Percentiles rank a stretch among this genome's conserved stretches.
Conservation (phyloP, 75 land plant genomes). For the Cunninghamia lanceolata region DNA sequence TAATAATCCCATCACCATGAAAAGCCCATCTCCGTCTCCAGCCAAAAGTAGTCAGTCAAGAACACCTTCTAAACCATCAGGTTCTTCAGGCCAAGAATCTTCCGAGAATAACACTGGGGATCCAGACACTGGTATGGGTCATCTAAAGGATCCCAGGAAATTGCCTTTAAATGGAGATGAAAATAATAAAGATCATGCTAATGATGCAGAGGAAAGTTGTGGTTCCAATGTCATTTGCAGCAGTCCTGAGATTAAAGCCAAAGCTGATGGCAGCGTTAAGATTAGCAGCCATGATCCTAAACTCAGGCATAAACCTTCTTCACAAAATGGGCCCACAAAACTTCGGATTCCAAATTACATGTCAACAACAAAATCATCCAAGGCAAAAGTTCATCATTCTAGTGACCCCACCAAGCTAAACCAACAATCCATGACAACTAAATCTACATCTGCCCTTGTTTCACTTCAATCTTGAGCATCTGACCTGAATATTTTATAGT, state of each 20-base stretch:
- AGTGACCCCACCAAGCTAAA: conserved; percentile 6
- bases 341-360: conserved; percentile 20
- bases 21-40: neutral
- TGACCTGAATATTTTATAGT: neutral
- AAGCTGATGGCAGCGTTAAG: neutral
- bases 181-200: neutral
- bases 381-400: conserved; percentile 11
- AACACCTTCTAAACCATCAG: conserved; percentile 4
- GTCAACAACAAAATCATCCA: conserved; percentile 18
- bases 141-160: neutral
- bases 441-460: neutral
- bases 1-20: conserved; percentile 3
- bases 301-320: neutral
- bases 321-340: conserved; percentile 11
- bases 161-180: neutral
- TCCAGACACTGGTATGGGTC: neutral
- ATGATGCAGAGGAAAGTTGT: conserved; percentile 1
- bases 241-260: conserved; percentile 1
- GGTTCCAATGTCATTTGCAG: conserved; percentile 9
- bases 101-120: neutral
- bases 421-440: neutral
- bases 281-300: neutral
- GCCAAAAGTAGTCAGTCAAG: neutral
- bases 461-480: neutral
- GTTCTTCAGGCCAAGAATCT: neutral